Conservation (phyloP, 2,329 filamentous ascomycete species). For the Sporothrix pallida region DNA sequence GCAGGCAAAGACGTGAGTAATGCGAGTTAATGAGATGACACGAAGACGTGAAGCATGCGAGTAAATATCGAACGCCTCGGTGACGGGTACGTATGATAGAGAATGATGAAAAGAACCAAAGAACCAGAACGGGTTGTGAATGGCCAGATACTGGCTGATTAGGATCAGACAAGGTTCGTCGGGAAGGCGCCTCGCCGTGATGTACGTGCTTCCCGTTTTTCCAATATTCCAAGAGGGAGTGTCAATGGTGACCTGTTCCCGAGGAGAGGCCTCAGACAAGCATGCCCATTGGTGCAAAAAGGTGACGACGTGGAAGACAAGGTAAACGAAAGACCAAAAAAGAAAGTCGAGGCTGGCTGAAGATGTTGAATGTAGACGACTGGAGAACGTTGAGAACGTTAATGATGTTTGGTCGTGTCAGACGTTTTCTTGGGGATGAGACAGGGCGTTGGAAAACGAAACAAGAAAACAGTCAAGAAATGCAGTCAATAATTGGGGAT, state of each 20-base stretch:
- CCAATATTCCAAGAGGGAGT: too few species aligned
- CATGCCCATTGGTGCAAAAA: too few species aligned
- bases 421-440: neutral
- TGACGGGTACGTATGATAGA: neutral
- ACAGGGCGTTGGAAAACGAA: neutral
- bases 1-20: neutral
- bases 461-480: neutral
- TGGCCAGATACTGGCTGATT: neutral
- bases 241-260: too few species aligned
- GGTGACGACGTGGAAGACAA: too few species aligned
- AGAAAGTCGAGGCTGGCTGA: too few species aligned
- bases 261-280: too few species aligned
- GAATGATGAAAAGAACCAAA: too few species aligned
- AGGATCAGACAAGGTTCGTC: neutral
- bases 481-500: neutral
- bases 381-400: neutral
- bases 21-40: neutral
- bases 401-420: neutral
- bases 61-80: neutral
- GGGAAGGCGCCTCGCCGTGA: neutral
- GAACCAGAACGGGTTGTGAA: neutral
- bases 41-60: conserved; percentile 7
- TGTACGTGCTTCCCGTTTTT: too few species aligned
- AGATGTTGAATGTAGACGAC: too few species aligned
- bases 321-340: too few species aligned